Evolutionary conservation across 2,329 filamentous ascomycete species (phyloP).

Genomic region (Daldinia sp.): DNA sequence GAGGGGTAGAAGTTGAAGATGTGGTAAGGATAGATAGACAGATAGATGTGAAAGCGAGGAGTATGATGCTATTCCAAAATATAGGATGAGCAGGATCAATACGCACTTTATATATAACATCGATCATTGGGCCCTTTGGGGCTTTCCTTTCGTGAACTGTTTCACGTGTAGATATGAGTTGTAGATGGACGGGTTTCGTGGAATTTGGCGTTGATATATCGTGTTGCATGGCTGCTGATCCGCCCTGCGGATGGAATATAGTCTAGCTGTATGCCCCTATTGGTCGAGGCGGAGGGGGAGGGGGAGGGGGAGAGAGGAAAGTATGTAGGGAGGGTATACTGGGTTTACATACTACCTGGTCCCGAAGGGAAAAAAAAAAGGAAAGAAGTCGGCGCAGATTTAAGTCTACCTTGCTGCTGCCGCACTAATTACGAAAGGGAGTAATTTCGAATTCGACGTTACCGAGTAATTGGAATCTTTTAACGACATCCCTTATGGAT

Average conservation of each 20-base stretch:
- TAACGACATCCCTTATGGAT: no score
- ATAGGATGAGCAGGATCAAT: constrained; percentile 17
- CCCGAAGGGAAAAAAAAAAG: background rate
- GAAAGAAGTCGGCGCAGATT: background rate
- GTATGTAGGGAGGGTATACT: constrained; percentile 29
- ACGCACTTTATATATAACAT: constrained; percentile 17
- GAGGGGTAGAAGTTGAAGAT: constrained; percentile 5
- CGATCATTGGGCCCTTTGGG: background rate
- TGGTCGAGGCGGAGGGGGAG: background rate
- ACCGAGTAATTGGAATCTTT: no score
- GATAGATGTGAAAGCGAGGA: background rate
- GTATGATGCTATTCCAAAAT: constrained; percentile 7
- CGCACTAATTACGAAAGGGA: background rate
- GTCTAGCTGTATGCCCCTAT: background rate
- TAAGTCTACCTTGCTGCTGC: background rate
- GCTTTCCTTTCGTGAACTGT: background rate
- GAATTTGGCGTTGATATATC: constrained; percentile 29
- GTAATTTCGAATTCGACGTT: no score
- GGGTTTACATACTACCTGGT: background rate
- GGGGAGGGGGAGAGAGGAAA: background rate
- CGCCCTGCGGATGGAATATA: background rate
- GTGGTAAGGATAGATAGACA: background rate
- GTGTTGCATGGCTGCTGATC: background rate
- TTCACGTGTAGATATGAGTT: constrained; percentile 6
- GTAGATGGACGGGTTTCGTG: constrained; percentile 1